phyloP scores from a whole-genome alignment of 2,329 filamentous ascomycete species.

The Metarhizium rileyi region DNA sequence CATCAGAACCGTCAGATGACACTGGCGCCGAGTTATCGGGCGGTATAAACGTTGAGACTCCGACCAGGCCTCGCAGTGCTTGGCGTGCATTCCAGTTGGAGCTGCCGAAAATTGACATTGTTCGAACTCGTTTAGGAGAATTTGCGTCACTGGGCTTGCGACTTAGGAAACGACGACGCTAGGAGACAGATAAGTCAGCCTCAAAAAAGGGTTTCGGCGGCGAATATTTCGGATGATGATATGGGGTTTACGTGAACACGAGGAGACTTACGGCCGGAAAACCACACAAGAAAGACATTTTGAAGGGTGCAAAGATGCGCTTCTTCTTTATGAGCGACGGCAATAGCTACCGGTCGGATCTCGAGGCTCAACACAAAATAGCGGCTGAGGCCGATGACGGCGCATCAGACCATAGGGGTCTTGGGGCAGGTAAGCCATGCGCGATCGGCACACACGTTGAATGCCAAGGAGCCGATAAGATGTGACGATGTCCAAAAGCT shows the following conservation, averaged over 20 bases:
- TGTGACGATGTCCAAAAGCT: background rate
- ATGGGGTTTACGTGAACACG: background rate
- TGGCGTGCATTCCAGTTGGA: conserved; percentile 21
- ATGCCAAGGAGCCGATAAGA: background rate
- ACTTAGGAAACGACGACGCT: conserved; percentile 12
- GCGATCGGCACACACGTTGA: background rate
- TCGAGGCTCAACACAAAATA: background rate
- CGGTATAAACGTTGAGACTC: conserved; percentile 19
- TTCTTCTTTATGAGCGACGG: background rate
- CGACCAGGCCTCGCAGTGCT: conserved; percentile 24
- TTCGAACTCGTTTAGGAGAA: conserved; percentile 22
- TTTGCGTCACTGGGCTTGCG: conserved; percentile 7
- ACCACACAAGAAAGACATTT: conserved; percentile 15
- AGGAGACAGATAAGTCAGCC: conserved; percentile 3
- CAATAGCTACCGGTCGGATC: background rate
- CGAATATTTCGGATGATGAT: background rate
- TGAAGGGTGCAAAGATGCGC: background rate
- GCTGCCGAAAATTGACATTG: conserved; percentile 30
- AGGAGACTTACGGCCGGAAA: conserved; percentile 14
- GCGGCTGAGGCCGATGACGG: background rate
- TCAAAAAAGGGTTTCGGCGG: background rate
- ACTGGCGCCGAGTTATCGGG: conserved; percentile 16
- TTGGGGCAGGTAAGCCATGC: background rate
- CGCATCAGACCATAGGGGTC: background rate
- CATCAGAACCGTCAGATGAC: conserved; percentile 12